phyloP scores from a whole-genome alignment of 129 eudicot species.

The Cynara cardunculus region DNA sequence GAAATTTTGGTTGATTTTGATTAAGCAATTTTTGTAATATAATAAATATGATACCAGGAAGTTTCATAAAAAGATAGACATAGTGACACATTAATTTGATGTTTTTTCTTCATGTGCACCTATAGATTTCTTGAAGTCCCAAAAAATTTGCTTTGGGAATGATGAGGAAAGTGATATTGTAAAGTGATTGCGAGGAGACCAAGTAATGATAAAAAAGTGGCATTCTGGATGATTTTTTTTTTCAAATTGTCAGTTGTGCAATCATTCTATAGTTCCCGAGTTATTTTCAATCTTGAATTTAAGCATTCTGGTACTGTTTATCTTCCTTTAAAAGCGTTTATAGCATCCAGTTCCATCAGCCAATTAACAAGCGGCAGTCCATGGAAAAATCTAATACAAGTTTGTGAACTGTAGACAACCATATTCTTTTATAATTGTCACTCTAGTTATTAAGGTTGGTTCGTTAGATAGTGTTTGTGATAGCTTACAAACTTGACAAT shows the following conservation, averaged over 20 bases:
- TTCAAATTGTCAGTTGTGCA: background rate
- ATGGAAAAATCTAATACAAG: background rate
- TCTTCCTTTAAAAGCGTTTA: background rate
- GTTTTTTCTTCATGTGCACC: background rate
- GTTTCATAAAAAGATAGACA: background rate
- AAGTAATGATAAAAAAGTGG: background rate
- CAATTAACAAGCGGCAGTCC: no score
- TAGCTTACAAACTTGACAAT: background rate
- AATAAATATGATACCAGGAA: background rate
- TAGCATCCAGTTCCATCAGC: no score
- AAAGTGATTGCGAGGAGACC: background rate
- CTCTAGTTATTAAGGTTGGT: background rate
- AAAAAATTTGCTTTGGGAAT: background rate
- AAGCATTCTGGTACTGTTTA: background rate
- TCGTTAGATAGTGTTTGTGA: background rate
- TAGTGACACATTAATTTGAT: background rate
- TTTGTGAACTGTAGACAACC: background rate
- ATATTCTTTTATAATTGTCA: background rate
- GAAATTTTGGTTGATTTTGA: background rate
- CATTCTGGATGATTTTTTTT: background rate
- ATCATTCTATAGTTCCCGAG: background rate
- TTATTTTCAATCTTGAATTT: background rate
- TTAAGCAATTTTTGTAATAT: background rate
- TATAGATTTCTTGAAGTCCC: background rate
- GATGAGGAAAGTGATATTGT: background rate